Conservation (phyloP, 192 early-diverging fungal genomes). For the Coemansia sp. region DNA sequence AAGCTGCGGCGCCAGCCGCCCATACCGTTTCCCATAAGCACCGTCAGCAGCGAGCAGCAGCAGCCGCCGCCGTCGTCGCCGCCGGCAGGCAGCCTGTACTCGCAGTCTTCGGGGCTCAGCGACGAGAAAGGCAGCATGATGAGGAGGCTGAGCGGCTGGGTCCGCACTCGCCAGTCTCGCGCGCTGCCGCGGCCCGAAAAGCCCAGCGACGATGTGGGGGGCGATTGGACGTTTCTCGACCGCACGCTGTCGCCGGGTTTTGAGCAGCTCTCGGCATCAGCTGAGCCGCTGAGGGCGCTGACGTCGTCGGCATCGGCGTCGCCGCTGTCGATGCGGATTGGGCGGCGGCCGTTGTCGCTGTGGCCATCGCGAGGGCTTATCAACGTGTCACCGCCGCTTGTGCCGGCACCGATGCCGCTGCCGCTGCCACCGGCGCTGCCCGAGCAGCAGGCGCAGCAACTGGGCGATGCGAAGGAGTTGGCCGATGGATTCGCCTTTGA, state of each 20-base stretch:
- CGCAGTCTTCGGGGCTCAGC: slow-evolving; percentile 11
- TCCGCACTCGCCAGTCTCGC: slow-evolving; percentile 8
- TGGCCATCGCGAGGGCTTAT: slow-evolving; percentile 2
- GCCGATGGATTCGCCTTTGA: slow-evolving; percentile 46
- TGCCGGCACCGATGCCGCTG: slow-evolving; percentile 4
- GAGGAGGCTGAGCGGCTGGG: slow-evolving; percentile 43
- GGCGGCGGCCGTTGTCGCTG: slow-evolving; percentile 8
- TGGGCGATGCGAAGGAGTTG: slow-evolving; percentile 5
- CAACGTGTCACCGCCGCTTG: slow-evolving; percentile 1
- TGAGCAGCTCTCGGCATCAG: neutral
- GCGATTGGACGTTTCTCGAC: slow-evolving; percentile 51
- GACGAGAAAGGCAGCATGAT: slow-evolving; percentile 10
- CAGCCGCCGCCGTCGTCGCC: slow-evolving; percentile 1
- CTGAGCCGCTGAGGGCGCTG: slow-evolving; percentile 6
- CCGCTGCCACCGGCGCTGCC: neutral
- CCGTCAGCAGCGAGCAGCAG: slow-evolving; percentile 21
- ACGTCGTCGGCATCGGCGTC: neutral
- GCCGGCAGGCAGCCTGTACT: neutral
- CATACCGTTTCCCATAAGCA: slow-evolving; percentile 30
- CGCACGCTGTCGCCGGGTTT: slow-evolving; percentile 19
- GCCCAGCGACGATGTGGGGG: neutral
- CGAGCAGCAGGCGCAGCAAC: neutral
- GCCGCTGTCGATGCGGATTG: neutral
- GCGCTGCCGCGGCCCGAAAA: neutral
- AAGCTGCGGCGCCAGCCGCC: slow-evolving; percentile 40